Evolutionary conservation across 2,329 filamentous ascomycete genomes (phyloP), one percentile per base, ranked within the genome.

Genomic region (Grosmannia serpens): DNA sequence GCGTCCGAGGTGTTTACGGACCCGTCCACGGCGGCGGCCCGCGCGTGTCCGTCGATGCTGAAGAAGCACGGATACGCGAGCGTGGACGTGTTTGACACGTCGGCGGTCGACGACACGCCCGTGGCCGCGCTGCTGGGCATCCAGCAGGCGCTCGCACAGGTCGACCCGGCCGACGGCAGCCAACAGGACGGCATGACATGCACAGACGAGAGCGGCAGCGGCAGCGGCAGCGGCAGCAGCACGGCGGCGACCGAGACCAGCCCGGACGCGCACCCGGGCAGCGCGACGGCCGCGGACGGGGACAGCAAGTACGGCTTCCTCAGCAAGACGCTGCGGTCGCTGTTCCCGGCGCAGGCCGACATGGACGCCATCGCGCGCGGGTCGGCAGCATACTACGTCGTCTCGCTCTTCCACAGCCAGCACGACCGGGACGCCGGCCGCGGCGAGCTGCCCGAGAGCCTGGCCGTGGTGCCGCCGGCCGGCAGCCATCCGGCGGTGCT

Each of bases 401-500:
- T 66, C 7, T 61, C 63, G 1, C 64, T 71, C 15, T 70, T 73
- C 59, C 65, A 69, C 57, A 64, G 64, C 35, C 58, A 66, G 50
- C 67, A 68, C 56, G 68, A 71, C 22, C 60, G 73, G 29, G 63
- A 71, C 2, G 64, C 66, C 13, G 66, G 68, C 20, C 68, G 53
- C 49, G 58, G 56, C 29, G 68, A 69, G 53, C 52, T 63, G 0
- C 51, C 62, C 0, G 63, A 66, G 7, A 60, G 59, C 8, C 60
- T 70, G n/a, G 59, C 63, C 5, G 61, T 61, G 31, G 61, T 69
- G 57, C 76, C 73, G 1, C 66, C 68, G 1, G 59, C 61, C 20
- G 68, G 66, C 0, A 71, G 70, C 29, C 79, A 81, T 63, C 79
- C 79, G 0, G 69, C 75, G 2, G 61, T 79, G 7, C 67, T 82